Percentiles rank a stretch among this genome's conserved stretches.
Evolutionary conservation across 2,329 filamentous ascomycete genomes (phyloP).

Genomic region (Davidsoniella eucalypti): DNA sequence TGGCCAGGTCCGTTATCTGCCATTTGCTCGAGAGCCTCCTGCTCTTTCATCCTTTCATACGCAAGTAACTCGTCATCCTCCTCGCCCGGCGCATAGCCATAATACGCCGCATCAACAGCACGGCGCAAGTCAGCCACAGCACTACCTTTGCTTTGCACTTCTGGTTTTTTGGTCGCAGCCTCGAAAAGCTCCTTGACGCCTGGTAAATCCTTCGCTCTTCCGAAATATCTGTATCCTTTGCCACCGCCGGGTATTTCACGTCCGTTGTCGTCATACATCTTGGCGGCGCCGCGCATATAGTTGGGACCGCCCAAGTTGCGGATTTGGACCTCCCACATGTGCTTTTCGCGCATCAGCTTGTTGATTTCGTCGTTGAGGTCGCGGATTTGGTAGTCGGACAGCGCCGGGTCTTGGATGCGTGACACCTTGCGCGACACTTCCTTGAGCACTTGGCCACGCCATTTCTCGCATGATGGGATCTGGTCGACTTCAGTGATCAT

Average conservation of each 20-base stretch:
- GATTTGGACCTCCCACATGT: slow-evolving; percentile 98
- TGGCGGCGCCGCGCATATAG: slow-evolving; percentile 65
- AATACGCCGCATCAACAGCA: slow-evolving; percentile 78
- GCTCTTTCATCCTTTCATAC: slow-evolving; percentile 73
- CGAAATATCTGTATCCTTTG: slow-evolving; percentile 90
- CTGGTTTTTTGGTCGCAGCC: slow-evolving; percentile 43
- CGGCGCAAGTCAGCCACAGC: slow-evolving; percentile 53
- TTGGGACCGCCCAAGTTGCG: slow-evolving; percentile 91
- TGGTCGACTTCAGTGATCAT: slow-evolving; percentile 72
- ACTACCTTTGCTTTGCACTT: slow-evolving; percentile 39
- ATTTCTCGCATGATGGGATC: slow-evolving; percentile 85
- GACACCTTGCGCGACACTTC: slow-evolving; percentile 95
- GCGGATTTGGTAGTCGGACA: slow-evolving; percentile 94
- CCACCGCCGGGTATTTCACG: slow-evolving; percentile 57
- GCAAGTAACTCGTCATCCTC: slow-evolving; percentile 67
- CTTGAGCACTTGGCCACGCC: slow-evolving; percentile 93
- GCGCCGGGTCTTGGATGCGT: slow-evolving; percentile 75
- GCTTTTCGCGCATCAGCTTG: slow-evolving; percentile 96
- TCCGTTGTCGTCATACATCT: slow-evolving; percentile 58
- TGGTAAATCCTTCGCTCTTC: slow-evolving; percentile 72
- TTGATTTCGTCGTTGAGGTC: slow-evolving; percentile 99
- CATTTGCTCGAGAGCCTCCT: slow-evolving; percentile 58
- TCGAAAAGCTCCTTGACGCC: slow-evolving; percentile 96
- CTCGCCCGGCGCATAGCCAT: slow-evolving; percentile 84
- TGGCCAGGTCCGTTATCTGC: slow-evolving; percentile 22